Conservation (phyloP, 2,329 filamentous ascomycete genomes). For the Monosporascus sp. region DNA sequence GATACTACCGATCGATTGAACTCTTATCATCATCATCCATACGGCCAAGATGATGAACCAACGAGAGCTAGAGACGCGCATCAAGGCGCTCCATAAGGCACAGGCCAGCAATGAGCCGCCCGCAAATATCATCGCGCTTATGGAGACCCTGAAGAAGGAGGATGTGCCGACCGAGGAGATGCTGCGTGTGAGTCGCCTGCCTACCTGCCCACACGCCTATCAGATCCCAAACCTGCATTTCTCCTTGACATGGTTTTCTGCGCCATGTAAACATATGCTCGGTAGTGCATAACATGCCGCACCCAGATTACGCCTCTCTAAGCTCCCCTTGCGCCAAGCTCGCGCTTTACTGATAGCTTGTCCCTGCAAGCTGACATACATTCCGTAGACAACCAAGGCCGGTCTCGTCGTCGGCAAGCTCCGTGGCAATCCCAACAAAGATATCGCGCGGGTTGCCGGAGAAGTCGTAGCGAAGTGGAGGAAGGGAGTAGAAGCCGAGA, state of each 20-base stretch:
- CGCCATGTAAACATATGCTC: background rate
- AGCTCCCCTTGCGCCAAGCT: background rate
- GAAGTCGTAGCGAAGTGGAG: slow-evolving; percentile 89
- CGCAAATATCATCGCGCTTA: slow-evolving; percentile 64
- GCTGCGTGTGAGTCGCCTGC: slow-evolving; percentile 57
- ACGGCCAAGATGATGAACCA: slow-evolving; percentile 57
- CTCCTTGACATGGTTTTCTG: slow-evolving; percentile 3
- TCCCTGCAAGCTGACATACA: slow-evolving; percentile 5
- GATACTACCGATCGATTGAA: background rate
- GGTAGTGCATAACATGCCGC: background rate
- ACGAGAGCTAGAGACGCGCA: slow-evolving; percentile 72
- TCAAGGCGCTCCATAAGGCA: slow-evolving; percentile 77
- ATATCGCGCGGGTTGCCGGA: slow-evolving; percentile 69
- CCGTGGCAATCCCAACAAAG: slow-evolving; percentile 70
- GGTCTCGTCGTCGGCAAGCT: slow-evolving; percentile 85
- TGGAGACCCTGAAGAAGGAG: slow-evolving; percentile 74
- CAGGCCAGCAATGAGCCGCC: slow-evolving; percentile 69
- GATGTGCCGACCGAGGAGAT: slow-evolving; percentile 84
- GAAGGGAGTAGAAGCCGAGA: slow-evolving; percentile 65
- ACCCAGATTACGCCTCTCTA: background rate
- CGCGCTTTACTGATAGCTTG: background rate
- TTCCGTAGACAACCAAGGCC: slow-evolving; percentile 68
- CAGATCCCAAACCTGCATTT: background rate
- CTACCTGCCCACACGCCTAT: background rate
- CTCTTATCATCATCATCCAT: background rate